Conservation (phyloP, 2,329 filamentous ascomycete genomes). For the Exophiala dermatitidis region DNA sequence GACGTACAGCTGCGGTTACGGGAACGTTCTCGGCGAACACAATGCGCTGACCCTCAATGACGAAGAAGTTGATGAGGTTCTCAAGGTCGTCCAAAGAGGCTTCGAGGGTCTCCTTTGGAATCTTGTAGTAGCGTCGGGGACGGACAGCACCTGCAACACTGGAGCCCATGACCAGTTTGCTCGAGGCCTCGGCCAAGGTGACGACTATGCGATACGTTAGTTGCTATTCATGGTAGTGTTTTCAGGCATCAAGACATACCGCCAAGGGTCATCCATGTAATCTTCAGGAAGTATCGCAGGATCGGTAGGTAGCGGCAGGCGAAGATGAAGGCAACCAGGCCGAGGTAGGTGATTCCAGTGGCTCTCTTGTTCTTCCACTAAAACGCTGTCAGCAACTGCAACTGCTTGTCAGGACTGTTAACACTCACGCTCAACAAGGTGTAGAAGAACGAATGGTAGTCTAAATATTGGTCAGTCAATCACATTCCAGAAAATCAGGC, state of each 20-base stretch:
- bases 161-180: constrained; percentile 49
- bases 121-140: constrained; percentile 58
- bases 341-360: constrained; percentile 53
- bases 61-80: constrained; percentile 61
- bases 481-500: not conserved
- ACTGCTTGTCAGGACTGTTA: not conserved
- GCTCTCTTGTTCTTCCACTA: constrained; percentile 60
- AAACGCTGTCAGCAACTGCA: constrained; percentile 20
- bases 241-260: constrained; percentile 36
- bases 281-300: constrained; percentile 55
- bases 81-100: constrained; percentile 55
- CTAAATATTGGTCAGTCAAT: constrained; percentile 29
- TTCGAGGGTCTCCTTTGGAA: constrained; percentile 58
- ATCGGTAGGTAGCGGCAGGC: constrained; percentile 57
- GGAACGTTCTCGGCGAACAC: constrained; percentile 60
- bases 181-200: constrained; percentile 51
- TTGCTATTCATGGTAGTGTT: not conserved
- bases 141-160: constrained; percentile 56
- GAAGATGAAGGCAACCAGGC: constrained; percentile 54
- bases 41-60: constrained; percentile 61
- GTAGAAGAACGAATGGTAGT: constrained; percentile 62
- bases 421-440: constrained; percentile 53
- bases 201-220: constrained; percentile 33
- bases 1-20: constrained; percentile 52
- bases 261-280: constrained; percentile 52